Conservation (phyloP, 2,329 filamentous ascomycete species). For the Dendrostoma leiphaemia region DNA sequence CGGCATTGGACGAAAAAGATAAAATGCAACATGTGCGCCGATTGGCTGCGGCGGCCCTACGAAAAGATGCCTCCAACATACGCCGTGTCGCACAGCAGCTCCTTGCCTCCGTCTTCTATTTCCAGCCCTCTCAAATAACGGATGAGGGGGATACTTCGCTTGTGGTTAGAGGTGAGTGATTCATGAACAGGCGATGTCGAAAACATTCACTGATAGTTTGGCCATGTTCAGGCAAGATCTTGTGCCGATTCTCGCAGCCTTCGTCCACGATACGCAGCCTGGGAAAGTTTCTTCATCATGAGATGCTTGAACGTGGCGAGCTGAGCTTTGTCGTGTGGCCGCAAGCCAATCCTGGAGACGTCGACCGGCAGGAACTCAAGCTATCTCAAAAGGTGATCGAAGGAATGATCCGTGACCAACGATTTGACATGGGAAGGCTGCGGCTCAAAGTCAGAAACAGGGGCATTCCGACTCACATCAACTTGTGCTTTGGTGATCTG, state of each 20-base stretch:
- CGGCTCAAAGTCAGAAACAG: constrained; percentile 3
- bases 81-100: constrained; percentile 10
- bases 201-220: too few relatives aligned
- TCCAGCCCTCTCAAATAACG: constrained; percentile 2
- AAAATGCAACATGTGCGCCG: constrained; percentile 8
- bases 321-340: constrained; percentile 1
- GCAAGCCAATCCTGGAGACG: not conserved
- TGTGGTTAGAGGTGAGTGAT: constrained; percentile 2
- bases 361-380: not conserved
- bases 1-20: constrained; percentile 14
- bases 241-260: constrained; percentile 4
- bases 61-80: not conserved
- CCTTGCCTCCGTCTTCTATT: constrained; percentile 12
- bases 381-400: not conserved
- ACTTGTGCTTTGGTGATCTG: constrained; percentile 4
- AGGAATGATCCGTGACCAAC: not conserved
- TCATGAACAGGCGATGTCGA: too few relatives aligned
- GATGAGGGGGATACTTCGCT: not conserved
- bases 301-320: constrained; percentile 3
- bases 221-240: constrained; percentile 1
- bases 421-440: not conserved
- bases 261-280: not conserved
- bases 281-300: not conserved
- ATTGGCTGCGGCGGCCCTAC: not conserved
- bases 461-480: constrained; percentile 6